Evolutionary conservation across 495 filamentous ascomycete species (phyloP).

Genomic region (Choiromyces venosus): DNA sequence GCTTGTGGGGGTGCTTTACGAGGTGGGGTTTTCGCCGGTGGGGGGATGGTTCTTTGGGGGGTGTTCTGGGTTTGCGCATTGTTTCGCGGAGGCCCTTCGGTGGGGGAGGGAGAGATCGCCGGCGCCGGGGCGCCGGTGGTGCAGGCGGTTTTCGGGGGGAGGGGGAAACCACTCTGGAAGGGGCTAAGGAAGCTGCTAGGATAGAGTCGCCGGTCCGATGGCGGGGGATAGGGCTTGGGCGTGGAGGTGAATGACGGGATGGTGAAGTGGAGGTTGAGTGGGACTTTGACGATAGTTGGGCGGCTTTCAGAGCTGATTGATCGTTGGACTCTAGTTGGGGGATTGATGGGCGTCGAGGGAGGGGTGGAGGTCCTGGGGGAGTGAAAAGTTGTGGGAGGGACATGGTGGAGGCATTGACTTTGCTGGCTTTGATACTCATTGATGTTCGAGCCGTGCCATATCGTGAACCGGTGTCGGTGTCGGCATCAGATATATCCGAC

Average conservation of each 20-base stretch:
- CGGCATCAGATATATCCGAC: neutral
- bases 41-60: conserved; percentile 54
- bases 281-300: conserved; percentile 2
- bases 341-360: conserved; percentile 16
- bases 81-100: conserved; percentile 56
- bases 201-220: conserved; percentile 62
- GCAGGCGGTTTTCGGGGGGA: conserved; percentile 38
- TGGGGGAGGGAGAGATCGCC: conserved; percentile 44
- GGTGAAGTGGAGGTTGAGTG: neutral
- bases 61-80: conserved; percentile 59
- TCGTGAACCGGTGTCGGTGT: conserved; percentile 9
- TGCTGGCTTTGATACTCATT: conserved; percentile 2
- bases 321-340: conserved; percentile 2
- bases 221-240: conserved; percentile 46
- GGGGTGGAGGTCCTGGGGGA: neutral
- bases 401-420: neutral
- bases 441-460: conserved; percentile 15
- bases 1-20: conserved; percentile 65
- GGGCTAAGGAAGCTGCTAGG: conserved; percentile 75
- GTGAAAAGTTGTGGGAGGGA: neutral
- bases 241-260: neutral
- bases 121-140: conserved; percentile 35
- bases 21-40: conserved; percentile 48
- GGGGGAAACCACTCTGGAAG: conserved; percentile 59
- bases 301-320: conserved; percentile 5